Conservation (phyloP, 176 grass and related monocot genomes). For the Dactylis glomerata region DNA sequence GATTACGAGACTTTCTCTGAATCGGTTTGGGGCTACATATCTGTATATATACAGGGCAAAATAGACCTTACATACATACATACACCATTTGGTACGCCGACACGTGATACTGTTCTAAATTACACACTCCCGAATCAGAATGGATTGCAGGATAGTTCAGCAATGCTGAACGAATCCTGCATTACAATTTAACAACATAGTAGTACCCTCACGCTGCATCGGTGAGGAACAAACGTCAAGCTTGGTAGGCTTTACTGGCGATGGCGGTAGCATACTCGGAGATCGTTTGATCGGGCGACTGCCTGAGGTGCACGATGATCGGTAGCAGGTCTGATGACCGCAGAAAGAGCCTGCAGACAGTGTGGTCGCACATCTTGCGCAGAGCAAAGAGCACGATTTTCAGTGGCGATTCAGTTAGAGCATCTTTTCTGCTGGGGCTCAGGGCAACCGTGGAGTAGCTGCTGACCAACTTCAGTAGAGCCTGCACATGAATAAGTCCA, state of each 20-base stretch:
- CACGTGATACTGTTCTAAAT: not conserved
- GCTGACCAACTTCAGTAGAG: constrained; percentile 71
- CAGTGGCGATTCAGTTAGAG: constrained; percentile 72
- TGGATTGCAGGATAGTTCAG: not conserved
- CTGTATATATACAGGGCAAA: not conserved
- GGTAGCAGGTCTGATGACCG: constrained; percentile 72
- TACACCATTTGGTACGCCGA: not conserved
- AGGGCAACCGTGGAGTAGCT: constrained; percentile 64
- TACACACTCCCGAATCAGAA: not conserved
- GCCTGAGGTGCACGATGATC: constrained; percentile 59
- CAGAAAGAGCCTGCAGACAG: constrained; percentile 67
- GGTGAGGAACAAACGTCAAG: not conserved
- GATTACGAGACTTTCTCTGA: not conserved
- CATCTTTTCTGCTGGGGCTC: constrained; percentile 72
- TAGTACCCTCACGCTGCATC: not conserved
- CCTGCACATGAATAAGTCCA: constrained; percentile 41
- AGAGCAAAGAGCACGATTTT: constrained; percentile 82
- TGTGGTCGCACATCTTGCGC: constrained; percentile 87
- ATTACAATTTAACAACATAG: not conserved
- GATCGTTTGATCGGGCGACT: constrained; percentile 66
- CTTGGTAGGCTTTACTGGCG: constrained; percentile 44
- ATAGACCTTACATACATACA: not conserved
- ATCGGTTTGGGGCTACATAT: not conserved
- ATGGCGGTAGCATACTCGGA: constrained; percentile 66
- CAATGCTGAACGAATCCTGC: not conserved